These are phyloP conservation scores for Alnus glutinosa DNA, from an alignment of 306 rosid species.

Conservation along the genomic window DNA sequence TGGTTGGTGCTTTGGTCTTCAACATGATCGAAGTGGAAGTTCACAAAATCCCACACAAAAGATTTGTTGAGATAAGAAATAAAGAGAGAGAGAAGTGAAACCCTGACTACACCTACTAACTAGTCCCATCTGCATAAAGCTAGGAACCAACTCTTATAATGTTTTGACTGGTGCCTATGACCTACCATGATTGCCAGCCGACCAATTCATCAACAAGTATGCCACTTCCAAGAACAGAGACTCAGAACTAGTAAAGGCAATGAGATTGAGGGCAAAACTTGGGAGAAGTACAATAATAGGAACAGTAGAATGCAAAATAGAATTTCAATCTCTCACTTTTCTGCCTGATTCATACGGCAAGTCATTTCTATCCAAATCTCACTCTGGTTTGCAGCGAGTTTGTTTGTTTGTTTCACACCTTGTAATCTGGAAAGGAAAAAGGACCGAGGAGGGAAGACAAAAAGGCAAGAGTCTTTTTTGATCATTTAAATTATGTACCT, in stretches of 20 bases:
- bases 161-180: background rate
- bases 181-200: background rate
- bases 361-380: background rate
- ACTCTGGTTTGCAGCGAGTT: background rate
- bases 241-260: background rate
- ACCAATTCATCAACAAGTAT: background rate
- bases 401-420: background rate
- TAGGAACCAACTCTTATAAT: background rate
- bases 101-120: background rate
- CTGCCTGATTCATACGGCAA: background rate
- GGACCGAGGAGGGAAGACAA: background rate
- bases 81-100: background rate
- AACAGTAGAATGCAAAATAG: no score
- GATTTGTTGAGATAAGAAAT: constrained; percentile 16
- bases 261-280: background rate
- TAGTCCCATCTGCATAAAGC: background rate
- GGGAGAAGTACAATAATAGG: no score
- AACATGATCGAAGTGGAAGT: constrained; percentile 30
- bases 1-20: constrained; percentile 24
- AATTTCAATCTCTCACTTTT: background rate
- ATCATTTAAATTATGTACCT: no score
- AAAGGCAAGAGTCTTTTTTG: no score
- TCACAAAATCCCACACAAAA: constrained; percentile 34
- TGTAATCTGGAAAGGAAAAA: background rate
- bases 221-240: background rate